Conservation (phyloP, 2,329 filamentous ascomycete species). For the Ascocoryne sarcoides region DNA sequence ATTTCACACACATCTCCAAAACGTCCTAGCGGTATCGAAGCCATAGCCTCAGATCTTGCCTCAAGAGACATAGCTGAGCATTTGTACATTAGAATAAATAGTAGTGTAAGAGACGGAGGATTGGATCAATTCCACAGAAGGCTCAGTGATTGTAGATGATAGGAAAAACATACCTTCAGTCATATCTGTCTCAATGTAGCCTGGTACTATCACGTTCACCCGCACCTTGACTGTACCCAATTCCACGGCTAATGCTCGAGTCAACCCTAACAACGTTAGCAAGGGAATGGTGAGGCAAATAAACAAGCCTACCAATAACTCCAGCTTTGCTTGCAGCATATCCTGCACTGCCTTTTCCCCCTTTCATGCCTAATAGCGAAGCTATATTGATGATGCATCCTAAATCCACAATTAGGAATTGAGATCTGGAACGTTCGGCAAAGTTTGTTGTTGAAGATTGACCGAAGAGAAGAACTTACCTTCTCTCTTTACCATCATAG, state of each 20-base stretch:
- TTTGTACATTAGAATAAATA: slow-evolving; percentile 28
- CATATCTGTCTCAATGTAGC: slow-evolving; percentile 78
- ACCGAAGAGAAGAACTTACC: slow-evolving; percentile 20
- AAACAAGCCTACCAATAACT: slow-evolving; percentile 47
- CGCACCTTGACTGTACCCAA: slow-evolving; percentile 53
- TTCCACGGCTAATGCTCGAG: slow-evolving; percentile 56
- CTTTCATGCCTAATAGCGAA: slow-evolving; percentile 62
- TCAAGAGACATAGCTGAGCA: slow-evolving; percentile 35
- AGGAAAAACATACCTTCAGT: slow-evolving; percentile 48
- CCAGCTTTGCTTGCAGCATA: slow-evolving; percentile 80
- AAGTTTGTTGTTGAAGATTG: too few species aligned
- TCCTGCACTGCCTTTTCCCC: slow-evolving; percentile 59
- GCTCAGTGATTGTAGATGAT: not conserved
- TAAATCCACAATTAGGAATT: slow-evolving; percentile 17
- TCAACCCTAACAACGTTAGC: slow-evolving; percentile 45
- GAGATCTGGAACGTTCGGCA: too few species aligned
- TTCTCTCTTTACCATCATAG: slow-evolving; percentile 35
- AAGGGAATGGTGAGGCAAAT: not conserved
- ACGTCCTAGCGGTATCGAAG: slow-evolving; percentile 54
- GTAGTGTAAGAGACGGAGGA: slow-evolving; percentile 18
- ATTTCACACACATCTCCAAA: slow-evolving; percentile 64
- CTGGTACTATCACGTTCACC: slow-evolving; percentile 73
- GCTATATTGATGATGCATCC: slow-evolving; percentile 75
- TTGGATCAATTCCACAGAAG: not conserved
- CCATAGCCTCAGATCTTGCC: slow-evolving; percentile 27